Conservation (phyloP, 1,139 yeast genomes). For the Nadsonia commutata region DNA sequence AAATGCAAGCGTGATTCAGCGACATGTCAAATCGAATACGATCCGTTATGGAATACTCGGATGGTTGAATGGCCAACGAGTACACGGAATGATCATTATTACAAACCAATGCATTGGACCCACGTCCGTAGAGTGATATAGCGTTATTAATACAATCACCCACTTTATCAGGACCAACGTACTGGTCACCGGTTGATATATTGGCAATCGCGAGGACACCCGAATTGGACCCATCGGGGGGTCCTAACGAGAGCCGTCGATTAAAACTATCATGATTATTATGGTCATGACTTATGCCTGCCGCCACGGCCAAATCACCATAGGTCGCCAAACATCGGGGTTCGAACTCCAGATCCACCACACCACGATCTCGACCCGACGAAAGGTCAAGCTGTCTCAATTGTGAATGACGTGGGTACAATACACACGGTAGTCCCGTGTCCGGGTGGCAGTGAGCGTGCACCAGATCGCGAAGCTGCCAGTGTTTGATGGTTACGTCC, state of each 20-base stretch:
- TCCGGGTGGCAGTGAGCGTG: conserved; percentile 27
- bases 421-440: conserved; percentile 25
- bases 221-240: conserved; percentile 16
- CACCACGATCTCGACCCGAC: conserved; percentile 23
- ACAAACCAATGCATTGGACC: conserved; percentile 47
- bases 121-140: conserved; percentile 39
- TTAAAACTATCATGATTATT: neutral
- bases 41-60: conserved; percentile 28
- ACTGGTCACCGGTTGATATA: conserved; percentile 30
- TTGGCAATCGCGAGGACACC: conserved; percentile 52
- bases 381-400: conserved; percentile 32
- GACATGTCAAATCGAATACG: conserved; percentile 35
- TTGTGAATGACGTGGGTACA: conserved; percentile 35
- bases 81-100: conserved; percentile 70
- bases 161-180: conserved; percentile 33
- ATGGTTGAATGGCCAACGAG: conserved; percentile 40
- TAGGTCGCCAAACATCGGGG: conserved; percentile 52
- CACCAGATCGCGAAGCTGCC: conserved; percentile 70
- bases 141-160: conserved; percentile 80
- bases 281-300: conserved; percentile 17
- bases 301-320: conserved; percentile 48
- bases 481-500: conserved; percentile 33
- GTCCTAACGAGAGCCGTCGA: no score
- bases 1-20: conserved; percentile 44
- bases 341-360: conserved; percentile 38